These are phyloP conservation scores for Microstegium vimineum DNA, from an alignment of 176 grass and related monocot species.

Conservation along the genomic window DNA sequence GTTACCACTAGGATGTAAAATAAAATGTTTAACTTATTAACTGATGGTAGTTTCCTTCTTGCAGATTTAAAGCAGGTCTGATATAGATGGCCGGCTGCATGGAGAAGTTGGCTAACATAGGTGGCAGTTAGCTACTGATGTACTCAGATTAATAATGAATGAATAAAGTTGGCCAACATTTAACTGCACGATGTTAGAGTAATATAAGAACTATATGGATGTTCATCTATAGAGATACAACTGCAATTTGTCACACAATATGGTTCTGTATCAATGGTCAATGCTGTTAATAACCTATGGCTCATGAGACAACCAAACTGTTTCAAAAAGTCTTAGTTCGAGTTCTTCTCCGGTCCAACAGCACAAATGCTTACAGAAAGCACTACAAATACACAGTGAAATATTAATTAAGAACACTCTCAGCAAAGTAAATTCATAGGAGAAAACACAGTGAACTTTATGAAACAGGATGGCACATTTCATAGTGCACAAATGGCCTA, in stretches of 20 bases:
- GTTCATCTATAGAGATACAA: background rate
- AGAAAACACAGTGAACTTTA: background rate
- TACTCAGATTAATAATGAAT: background rate
- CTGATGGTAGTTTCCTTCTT: background rate
- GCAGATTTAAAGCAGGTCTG: slow-evolving; percentile 8
- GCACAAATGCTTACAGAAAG: background rate
- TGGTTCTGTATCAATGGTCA: background rate
- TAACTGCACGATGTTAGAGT: background rate
- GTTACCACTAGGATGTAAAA: background rate
- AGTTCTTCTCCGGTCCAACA: background rate
- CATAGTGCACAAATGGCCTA: background rate
- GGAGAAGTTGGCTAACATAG: slow-evolving; percentile 1
- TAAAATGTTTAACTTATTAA: background rate
- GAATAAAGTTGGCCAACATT: slow-evolving; percentile 7
- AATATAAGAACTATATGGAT: background rate
- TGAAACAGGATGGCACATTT: background rate
- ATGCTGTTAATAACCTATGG: background rate
- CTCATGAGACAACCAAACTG: background rate
- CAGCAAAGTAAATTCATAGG: background rate
- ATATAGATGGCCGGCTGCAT: background rate
- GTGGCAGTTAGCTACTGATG: background rate
- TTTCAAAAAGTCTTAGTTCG: background rate
- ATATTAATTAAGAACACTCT: background rate
- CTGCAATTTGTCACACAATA: background rate
- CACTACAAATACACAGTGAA: background rate